These are phyloP conservation scores for Arthrobotrys iridis DNA, from an alignment of 2,329 filamentous ascomycete species.

Conservation along the genomic window DNA sequence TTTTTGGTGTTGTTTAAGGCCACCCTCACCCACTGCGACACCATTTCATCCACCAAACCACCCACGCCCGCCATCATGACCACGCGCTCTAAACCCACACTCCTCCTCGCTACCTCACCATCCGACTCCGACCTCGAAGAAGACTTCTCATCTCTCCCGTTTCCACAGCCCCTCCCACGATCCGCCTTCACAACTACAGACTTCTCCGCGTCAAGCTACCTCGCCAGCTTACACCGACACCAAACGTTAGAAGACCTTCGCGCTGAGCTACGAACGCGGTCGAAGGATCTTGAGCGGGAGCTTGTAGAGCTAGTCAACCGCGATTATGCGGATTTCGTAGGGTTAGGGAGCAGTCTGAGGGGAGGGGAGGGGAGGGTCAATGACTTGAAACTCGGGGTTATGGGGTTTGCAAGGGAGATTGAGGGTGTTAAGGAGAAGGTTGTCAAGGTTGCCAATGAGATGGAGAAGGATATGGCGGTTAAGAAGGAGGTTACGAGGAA, in stretches of 20 bases:
- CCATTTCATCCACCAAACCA: background rate
- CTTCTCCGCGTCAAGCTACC: constrained; percentile 83
- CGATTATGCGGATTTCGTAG: constrained; percentile 92
- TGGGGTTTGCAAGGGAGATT: constrained; percentile 85
- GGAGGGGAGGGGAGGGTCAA: constrained; percentile 93
- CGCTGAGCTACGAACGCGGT: constrained; percentile 82
- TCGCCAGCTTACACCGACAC: constrained; percentile 86
- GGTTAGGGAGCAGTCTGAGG: constrained; percentile 79
- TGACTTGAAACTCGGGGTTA: constrained; percentile 83
- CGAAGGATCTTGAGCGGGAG: constrained; percentile 81
- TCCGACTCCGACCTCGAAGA: constrained; percentile 50
- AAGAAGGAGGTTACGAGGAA: constrained; percentile 74
- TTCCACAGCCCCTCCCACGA: constrained; percentile 84
- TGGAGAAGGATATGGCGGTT: constrained; percentile 72
- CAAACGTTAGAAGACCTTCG: constrained; percentile 96
- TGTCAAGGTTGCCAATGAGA: constrained; percentile 70
- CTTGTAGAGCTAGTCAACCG: constrained; percentile 93
- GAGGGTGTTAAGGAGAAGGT: constrained; percentile 77
- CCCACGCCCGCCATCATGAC: constrained; percentile 6
- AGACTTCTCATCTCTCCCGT: constrained; percentile 79
- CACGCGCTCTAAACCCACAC: constrained; percentile 17
- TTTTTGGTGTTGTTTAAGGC: constrained; percentile 13
- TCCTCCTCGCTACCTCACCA: constrained; percentile 17
- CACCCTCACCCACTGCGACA: background rate
- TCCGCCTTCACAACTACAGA: constrained; percentile 75